Conservation (phyloP, 495 filamentous ascomycete genomes). For the Friedmanniomyces endolithicus region DNA sequence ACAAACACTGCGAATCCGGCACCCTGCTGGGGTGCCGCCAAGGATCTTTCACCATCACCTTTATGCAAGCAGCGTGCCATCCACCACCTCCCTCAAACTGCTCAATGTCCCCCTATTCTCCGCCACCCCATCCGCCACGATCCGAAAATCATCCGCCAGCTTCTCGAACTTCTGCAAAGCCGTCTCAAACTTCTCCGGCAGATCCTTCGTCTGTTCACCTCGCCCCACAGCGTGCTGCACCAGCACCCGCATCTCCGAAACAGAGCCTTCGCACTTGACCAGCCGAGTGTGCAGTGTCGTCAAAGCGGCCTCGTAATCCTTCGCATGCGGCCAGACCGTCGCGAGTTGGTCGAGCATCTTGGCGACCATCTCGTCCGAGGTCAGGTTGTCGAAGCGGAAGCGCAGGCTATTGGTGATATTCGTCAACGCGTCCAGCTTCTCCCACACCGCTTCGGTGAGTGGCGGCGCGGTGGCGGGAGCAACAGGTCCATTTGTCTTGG, state of each 20-base stretch:
- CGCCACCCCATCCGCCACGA: not conserved
- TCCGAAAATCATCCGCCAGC: too few species aligned
- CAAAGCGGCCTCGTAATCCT: not conserved
- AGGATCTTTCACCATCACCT: too few species aligned
- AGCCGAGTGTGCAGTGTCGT: not conserved
- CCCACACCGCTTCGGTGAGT: not conserved
- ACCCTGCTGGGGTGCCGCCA: too few species aligned
- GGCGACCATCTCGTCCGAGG: constrained; percentile 9
- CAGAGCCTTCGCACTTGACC: not conserved
- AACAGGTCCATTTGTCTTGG: not conserved
- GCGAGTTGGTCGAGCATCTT: constrained; percentile 12
- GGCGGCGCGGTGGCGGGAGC: not conserved
- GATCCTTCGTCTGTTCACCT: not conserved
- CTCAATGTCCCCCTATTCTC: not conserved
- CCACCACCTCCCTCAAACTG: not conserved
- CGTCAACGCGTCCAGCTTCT: not conserved
- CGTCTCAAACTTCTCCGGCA: not conserved
- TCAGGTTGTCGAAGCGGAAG: constrained; percentile 12
- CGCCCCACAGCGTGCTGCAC: not conserved
- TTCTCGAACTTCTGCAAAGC: not conserved
- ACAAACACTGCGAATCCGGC: too few species aligned
- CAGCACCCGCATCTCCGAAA: not conserved
- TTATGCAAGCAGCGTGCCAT: not conserved
- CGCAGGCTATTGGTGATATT: not conserved
- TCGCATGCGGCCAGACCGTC: constrained; percentile 12